Evolutionary conservation across 1,139 yeast genomes (phyloP).

Genomic region (Blastobotrys malaysiensis): DNA sequence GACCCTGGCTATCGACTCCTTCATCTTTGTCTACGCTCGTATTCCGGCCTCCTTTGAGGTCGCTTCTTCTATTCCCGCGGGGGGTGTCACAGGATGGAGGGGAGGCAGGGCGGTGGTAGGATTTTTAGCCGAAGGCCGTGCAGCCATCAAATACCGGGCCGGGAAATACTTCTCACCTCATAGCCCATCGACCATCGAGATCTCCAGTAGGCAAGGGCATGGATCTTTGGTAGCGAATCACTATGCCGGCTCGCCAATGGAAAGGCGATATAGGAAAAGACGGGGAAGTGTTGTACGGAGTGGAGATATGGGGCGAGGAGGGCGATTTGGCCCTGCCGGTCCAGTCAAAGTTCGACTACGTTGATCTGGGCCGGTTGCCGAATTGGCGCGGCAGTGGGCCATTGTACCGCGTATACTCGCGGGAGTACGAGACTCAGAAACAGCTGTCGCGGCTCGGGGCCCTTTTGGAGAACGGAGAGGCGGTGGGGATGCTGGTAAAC

Average conservation of each 20-base stretch:
- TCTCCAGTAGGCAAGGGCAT: no score
- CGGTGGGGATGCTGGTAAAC: not conserved
- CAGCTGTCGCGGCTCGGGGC: not conserved
- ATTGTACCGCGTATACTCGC: not conserved
- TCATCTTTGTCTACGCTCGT: conserved; percentile 19
- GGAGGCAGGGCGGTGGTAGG: not conserved
- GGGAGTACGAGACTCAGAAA: not conserved
- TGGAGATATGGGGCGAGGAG: not conserved
- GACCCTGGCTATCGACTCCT: conserved; percentile 68
- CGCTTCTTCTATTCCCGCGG: not conserved
- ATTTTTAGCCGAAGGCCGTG: not conserved
- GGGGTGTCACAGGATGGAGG: conserved; percentile 2
- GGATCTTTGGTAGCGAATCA: not conserved
- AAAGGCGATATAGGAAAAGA: not conserved
- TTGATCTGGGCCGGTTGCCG: not conserved
- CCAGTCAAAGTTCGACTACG: not conserved
- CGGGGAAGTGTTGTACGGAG: not conserved
- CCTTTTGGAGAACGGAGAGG: not conserved
- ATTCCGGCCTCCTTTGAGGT: no score
- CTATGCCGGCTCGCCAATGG: not conserved
- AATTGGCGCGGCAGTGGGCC: not conserved
- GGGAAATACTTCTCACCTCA: not conserved
- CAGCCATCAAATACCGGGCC: not conserved
- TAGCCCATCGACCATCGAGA: not conserved
- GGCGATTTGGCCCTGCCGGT: not conserved